Percentiles rank a stretch among this genome's conserved stretches.
Conservation (phyloP, 768 basidiomycete genomes). For the Boletus huronensis region DNA sequence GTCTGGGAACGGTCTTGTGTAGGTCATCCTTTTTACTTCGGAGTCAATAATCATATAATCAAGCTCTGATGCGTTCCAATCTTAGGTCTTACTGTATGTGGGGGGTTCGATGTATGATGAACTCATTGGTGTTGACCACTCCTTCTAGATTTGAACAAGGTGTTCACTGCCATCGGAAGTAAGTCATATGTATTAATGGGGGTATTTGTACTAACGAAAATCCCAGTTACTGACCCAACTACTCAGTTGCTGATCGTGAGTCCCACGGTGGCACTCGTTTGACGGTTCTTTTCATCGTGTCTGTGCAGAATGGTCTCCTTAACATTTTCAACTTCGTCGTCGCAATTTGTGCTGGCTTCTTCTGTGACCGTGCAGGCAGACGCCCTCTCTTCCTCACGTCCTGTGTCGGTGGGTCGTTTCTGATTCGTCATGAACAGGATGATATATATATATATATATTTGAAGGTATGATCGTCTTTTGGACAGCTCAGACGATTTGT, state of each 20-base stretch:
- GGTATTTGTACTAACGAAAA: neutral
- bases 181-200: neutral
- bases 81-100: constrained; percentile 29
- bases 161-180: constrained; percentile 46
- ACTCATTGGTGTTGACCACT: neutral
- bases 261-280: neutral
- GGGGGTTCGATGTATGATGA: neutral
- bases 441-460: constrained; percentile 32
- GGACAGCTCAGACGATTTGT: constrained; percentile 37
- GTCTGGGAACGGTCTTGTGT: constrained; percentile 29
- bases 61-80: neutral
- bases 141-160: constrained; percentile 45
- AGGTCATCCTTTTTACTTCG: constrained; percentile 1
- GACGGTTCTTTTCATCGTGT: neutral
- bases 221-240: constrained; percentile 40
- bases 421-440: constrained; percentile 23
- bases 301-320: constrained; percentile 46
- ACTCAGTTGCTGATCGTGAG: constrained; percentile 42
- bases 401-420: constrained; percentile 35
- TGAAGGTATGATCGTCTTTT: constrained; percentile 41
- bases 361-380: constrained; percentile 49
- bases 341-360: constrained; percentile 46
- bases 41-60: neutral
- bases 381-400: constrained; percentile 49
- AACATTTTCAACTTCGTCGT: constrained; percentile 56